Evolutionary conservation across 305 asterid genomes (phyloP).

Genomic region (Fraxinus latifolia): DNA sequence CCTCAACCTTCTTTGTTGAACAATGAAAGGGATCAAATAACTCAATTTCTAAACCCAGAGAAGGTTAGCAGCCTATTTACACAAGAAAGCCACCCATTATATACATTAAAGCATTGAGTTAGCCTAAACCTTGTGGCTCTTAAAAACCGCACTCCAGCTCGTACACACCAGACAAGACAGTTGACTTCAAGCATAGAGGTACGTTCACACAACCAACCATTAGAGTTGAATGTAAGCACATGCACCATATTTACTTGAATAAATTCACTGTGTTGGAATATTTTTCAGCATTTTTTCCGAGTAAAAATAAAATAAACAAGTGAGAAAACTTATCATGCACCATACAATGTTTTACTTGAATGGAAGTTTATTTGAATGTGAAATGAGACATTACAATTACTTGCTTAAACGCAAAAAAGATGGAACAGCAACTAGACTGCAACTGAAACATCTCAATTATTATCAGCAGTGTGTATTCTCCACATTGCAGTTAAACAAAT

Average conservation of each 20-base stretch:
- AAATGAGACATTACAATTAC: background rate
- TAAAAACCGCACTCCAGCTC: background rate
- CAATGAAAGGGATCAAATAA: conserved; percentile 13
- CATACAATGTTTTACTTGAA: background rate
- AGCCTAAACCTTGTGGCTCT: background rate
- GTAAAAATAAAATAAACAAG: background rate
- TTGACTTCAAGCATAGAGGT: background rate
- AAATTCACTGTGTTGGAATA: background rate
- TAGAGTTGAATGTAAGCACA: background rate
- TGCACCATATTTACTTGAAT: background rate
- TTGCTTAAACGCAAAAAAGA: background rate
- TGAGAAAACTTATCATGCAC: background rate
- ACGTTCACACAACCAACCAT: conserved; percentile 7
- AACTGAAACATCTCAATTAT: background rate
- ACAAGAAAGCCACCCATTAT: background rate
- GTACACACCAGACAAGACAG: conserved; percentile 5
- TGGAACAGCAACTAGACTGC: background rate
- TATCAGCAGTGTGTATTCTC: background rate
- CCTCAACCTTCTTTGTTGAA: background rate
- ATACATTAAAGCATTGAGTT: background rate
- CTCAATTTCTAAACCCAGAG: conserved; percentile 10
- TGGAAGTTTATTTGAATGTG: background rate
- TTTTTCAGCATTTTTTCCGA: background rate
- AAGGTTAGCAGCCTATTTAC: background rate
- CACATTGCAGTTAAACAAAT: background rate